Percentiles rank a stretch among this genome's conserved stretches.
Conservation (phyloP, 139 green algal species). For the Chlamydomonas schloesseri region DNA sequence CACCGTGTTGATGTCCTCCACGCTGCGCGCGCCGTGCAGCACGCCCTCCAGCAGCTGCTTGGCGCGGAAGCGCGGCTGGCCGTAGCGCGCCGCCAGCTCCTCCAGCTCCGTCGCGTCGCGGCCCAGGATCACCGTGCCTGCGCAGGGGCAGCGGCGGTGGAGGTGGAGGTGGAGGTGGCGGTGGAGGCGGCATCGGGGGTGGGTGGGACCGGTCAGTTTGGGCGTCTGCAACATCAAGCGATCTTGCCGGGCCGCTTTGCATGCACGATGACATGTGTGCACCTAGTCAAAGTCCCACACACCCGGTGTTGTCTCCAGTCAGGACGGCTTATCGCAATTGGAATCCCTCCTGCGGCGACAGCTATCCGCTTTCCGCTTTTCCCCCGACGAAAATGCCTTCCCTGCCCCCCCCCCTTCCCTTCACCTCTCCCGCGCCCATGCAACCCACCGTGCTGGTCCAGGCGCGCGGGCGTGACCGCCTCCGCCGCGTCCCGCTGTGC, state of each 20-base stretch:
- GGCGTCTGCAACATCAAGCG: too few relatives aligned
- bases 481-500: conserved; percentile 38
- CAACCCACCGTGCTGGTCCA: neutral
- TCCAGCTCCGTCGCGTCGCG: conserved; percentile 62
- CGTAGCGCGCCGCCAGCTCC: conserved; percentile 59
- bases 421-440: neutral
- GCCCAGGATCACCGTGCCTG: conserved; percentile 69
- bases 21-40: conserved; percentile 61
- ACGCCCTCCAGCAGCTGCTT: conserved; percentile 82
- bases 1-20: conserved; percentile 71
- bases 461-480: neutral
- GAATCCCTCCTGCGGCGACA: too few relatives aligned
- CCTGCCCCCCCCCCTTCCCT: neutral
- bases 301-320: too few relatives aligned
- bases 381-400: too few relatives aligned
- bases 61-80: conserved; percentile 72
- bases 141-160: too few relatives aligned
- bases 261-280: too few relatives aligned
- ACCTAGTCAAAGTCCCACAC: too few relatives aligned
- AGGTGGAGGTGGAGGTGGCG: neutral
- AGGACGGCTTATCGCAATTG: too few relatives aligned
- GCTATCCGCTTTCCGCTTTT: too few relatives aligned
- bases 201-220: neutral
- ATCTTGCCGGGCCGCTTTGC: too few relatives aligned
- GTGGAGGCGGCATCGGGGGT: neutral